phyloP scores from a whole-genome alignment of 2,329 filamentous ascomycete genomes.

The Massarina eburnea region DNA sequence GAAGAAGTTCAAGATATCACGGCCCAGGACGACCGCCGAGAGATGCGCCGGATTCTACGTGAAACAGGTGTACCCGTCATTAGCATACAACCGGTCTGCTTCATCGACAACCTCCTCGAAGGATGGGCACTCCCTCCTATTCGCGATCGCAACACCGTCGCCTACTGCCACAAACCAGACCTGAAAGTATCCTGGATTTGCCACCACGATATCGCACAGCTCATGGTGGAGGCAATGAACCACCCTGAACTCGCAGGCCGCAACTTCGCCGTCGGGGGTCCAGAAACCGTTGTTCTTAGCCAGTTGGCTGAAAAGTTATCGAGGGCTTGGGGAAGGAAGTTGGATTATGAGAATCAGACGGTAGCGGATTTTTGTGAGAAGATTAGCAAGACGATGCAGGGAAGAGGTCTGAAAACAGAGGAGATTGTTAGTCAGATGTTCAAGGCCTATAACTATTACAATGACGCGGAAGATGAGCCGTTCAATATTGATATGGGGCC shows the following conservation, averaged over 20 bases:
- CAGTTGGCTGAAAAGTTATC: constrained; percentile 40
- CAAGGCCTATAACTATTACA: constrained; percentile 46
- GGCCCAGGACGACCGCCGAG: constrained; percentile 32
- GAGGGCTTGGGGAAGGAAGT: constrained; percentile 33
- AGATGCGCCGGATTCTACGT: constrained; percentile 36
- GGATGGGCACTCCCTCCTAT: constrained; percentile 44
- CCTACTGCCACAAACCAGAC: constrained; percentile 45
- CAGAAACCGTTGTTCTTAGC: constrained; percentile 37
- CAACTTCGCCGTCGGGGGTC: constrained; percentile 40
- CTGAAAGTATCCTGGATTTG: constrained; percentile 46
- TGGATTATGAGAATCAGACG: constrained; percentile 38
- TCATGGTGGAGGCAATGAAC: constrained; percentile 42
- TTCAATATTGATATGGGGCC: constrained; percentile 44
- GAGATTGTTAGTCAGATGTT: constrained; percentile 44
- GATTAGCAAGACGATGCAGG: constrained; percentile 36
- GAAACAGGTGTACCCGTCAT: constrained; percentile 34
- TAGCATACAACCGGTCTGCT: constrained; percentile 43
- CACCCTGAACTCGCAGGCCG: constrained; percentile 38
- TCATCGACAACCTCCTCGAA: constrained; percentile 45
- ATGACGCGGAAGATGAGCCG: constrained; percentile 41
- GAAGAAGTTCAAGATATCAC: constrained; percentile 23
- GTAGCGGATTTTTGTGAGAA: constrained; percentile 29
- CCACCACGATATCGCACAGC: constrained; percentile 43
- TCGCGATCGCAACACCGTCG: constrained; percentile 36
- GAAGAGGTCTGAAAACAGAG: constrained; percentile 40